Evolutionary conservation across 768 basidiomycete species (phyloP), one percentile per base, ranked within the genome.

Genomic region (Tulasnella sp.): DNA sequence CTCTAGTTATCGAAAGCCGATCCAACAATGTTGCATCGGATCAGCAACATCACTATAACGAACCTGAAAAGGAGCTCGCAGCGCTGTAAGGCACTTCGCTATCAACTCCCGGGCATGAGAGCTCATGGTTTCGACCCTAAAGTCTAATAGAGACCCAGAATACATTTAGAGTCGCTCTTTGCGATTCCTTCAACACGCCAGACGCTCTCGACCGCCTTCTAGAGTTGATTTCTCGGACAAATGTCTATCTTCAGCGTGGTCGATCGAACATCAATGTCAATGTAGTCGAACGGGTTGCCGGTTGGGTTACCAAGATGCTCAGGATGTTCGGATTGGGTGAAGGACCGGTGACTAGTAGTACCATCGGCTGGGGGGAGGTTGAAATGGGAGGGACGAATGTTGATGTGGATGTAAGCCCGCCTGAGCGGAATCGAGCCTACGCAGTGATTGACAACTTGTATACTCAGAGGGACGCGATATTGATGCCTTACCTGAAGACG

Each of bases 131-230:
- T 37, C 4, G 73, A 57, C 61, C 80, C 72, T 70, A 23, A 81
- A 98, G 95, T 81, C 86, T 96, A 46, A 87, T 92, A 80, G 86
- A 89, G 75, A 89, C 91, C 70, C 96, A 96, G 83, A 81, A 87
- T 57, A 87, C 88, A 10, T 97, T 99, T 88, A 91, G 94, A 75
- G 87, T 85, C 16, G 93, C 96, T 0, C 90, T 99, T 70, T 96
- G 93, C 84, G 97, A 99, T 84, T 98, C 96, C 0, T 98, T 99
- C 88, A 96, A 99, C 83, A 99, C 98, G 0, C 95, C 96, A 2
- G 87, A 86, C 23, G 96, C 95, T 0, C 84, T 99, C 32, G 88
- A 89, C 81, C 85, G 90, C 77, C 85, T 99, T 23, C 88, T 92
- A 16, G 92, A 96, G 79, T 86, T 99, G 48, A 90, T 98, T 70